phyloP scores from a whole-genome alignment of 805 yeast genomes.

The Yarrowia sp. region DNA sequence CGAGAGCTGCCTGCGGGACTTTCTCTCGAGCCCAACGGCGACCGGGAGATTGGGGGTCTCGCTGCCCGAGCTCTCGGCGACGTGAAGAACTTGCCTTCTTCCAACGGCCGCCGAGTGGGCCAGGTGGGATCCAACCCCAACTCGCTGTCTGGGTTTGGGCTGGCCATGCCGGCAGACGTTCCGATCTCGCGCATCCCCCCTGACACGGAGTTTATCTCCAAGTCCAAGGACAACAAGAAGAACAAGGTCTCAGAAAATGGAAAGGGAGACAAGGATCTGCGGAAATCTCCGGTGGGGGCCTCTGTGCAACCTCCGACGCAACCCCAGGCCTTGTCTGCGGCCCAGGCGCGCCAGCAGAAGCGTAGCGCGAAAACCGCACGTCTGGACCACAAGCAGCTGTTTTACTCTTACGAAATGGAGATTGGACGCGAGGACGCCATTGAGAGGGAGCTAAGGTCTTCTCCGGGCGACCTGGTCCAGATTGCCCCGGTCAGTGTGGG shows the following conservation, averaged over 20 bases:
- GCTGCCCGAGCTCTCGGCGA: constrained; percentile 27
- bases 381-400: constrained; percentile 34
- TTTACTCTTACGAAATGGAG: constrained; percentile 37
- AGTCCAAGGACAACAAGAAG: constrained; percentile 10
- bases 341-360: constrained; percentile 31
- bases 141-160: constrained; percentile 34
- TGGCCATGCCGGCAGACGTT: constrained; percentile 36
- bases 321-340: constrained; percentile 11
- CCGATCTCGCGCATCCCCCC: constrained; percentile 39
- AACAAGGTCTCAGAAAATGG: constrained; percentile 28
- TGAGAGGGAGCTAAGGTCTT: constrained; percentile 13
- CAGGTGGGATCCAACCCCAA: background rate
- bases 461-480: constrained; percentile 21
- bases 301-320: constrained; percentile 20
- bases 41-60: constrained; percentile 22
- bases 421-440: constrained; percentile 33
- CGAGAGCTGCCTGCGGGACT: constrained; percentile 22
- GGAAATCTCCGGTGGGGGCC: constrained; percentile 21
- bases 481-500: constrained; percentile 27
- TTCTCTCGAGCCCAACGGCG: constrained; percentile 26
- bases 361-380: constrained; percentile 28
- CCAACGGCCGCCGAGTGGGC: background rate
- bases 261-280: constrained; percentile 19
- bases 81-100: constrained; percentile 6
- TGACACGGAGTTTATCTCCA: constrained; percentile 33